A percentile compares a stretch with the other conserved stretches of the same genome.
phyloP scores from a whole-genome alignment of 2,329 filamentous ascomycete genomes.

The Aspergillus sp. region DNA sequence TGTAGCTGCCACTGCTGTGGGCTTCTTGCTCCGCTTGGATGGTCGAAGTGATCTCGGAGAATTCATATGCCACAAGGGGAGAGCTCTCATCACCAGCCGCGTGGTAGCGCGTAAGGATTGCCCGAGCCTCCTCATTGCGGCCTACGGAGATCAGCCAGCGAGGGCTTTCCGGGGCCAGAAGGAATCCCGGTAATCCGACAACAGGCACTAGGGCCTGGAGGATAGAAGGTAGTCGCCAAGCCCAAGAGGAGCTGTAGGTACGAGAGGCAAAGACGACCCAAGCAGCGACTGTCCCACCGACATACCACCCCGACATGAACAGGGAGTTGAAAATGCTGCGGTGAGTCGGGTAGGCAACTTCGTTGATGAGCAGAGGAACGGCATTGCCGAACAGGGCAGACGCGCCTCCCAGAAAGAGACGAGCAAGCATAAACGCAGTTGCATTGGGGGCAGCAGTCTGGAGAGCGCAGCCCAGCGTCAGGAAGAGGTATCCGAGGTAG shows the following conservation, averaged over 20 bases:
- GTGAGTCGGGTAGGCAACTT: conserved; percentile 48
- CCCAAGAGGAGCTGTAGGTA: conserved; percentile 22
- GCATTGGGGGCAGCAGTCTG: conserved; percentile 32
- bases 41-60: conserved; percentile 21
- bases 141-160: conserved; percentile 24
- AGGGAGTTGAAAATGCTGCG: conserved; percentile 37
- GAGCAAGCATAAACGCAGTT: conserved; percentile 36
- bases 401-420: conserved; percentile 40
- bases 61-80: conserved; percentile 21
- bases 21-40: conserved; percentile 21
- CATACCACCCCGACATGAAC: conserved; percentile 41
- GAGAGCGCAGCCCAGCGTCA: conserved; percentile 31
- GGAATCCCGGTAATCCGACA: conserved; percentile 20
- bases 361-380: conserved; percentile 45
- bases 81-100: conserved; percentile 22
- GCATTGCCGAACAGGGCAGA: conserved; percentile 35
- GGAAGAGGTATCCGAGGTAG: conserved; percentile 35
- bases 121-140: conserved; percentile 20
- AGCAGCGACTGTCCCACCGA: conserved; percentile 28
- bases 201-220: conserved; percentile 22
- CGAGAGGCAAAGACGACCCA: conserved; percentile 31
- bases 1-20: conserved; percentile 16
- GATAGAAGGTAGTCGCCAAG: conserved; percentile 27
- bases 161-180: conserved; percentile 24
- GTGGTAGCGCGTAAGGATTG: conserved; percentile 22